phyloP scores from a whole-genome alignment of 768 basidiomycete species.

The Boletus eberwhitei region DNA sequence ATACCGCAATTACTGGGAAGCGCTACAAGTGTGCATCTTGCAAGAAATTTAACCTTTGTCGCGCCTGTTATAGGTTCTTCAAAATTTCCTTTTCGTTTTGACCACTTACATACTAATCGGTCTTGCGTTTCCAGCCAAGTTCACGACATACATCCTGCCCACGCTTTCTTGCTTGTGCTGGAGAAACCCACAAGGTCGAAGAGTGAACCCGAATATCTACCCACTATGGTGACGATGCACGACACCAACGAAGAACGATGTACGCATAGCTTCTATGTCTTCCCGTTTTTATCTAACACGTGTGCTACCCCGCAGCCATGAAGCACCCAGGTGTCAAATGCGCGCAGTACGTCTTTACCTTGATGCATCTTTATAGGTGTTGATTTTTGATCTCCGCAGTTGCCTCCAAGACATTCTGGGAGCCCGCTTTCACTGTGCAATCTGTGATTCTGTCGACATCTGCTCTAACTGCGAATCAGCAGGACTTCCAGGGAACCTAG shows the following conservation, averaged over 20 bases:
- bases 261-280: constrained; percentile 33
- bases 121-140: constrained; percentile 56
- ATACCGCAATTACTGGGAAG: constrained; percentile 52
- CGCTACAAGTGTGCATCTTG: constrained; percentile 88
- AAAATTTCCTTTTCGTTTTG: constrained; percentile 8
- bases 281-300: neutral
- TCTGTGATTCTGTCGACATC: constrained; percentile 82
- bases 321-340: constrained; percentile 82
- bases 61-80: constrained; percentile 72
- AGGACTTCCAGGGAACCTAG: constrained; percentile 78
- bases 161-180: constrained; percentile 81
- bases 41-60: constrained; percentile 74
- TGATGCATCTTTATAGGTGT: neutral
- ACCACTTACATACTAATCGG: neutral
- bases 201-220: constrained; percentile 39
- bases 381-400: constrained; percentile 37
- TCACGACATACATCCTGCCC: constrained; percentile 86
- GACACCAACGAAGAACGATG: constrained; percentile 58
- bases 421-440: constrained; percentile 88
- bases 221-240: constrained; percentile 23
- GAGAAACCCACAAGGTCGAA: constrained; percentile 47
- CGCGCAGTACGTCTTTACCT: constrained; percentile 60
- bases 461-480: constrained; percentile 86
- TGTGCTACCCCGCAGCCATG: constrained; percentile 45
- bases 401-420: constrained; percentile 89